A percentile compares a stretch with the other conserved stretches of the same genome.
These are phyloP conservation scores for Trichothecium roseum DNA, from an alignment of 2,329 filamentous ascomycete species.

Conservation along the genomic window DNA sequence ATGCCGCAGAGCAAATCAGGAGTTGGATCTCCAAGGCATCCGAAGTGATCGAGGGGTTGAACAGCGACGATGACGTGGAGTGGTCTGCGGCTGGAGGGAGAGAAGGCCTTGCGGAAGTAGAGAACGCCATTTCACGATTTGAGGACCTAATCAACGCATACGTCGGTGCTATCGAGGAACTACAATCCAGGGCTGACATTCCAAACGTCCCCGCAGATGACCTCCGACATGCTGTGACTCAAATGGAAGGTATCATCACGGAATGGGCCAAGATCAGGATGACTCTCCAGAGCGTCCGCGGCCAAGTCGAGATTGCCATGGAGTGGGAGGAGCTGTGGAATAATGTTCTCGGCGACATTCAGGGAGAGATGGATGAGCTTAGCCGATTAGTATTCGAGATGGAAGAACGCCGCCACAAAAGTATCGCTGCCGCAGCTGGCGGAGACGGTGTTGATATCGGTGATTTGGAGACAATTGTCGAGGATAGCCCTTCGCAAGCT, in stretches of 20 bases:
- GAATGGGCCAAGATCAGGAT: constrained; percentile 78
- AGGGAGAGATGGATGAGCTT: constrained; percentile 72
- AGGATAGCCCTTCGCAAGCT: constrained; percentile 58
- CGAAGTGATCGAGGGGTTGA: constrained; percentile 77
- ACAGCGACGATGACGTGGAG: constrained; percentile 94
- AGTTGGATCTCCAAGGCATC: constrained; percentile 90
- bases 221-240: constrained; percentile 63
- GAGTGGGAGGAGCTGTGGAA: constrained; percentile 99
- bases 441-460: constrained; percentile 68
- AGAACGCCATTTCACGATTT: constrained; percentile 70
- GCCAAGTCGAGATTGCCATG: constrained; percentile 93
- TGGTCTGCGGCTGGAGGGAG: constrained; percentile 86
- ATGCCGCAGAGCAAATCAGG: constrained; percentile 83
- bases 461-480: constrained; percentile 85
- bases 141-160: constrained; percentile 88
- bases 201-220: constrained; percentile 58
- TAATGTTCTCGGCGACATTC: constrained; percentile 84
- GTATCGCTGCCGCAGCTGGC: constrained; percentile 50
- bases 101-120: constrained; percentile 65
- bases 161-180: constrained; percentile 82
- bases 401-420: constrained; percentile 88
- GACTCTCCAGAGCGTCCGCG: constrained; percentile 69
- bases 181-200: constrained; percentile 74
- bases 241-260: constrained; percentile 79
- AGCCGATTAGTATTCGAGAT: constrained; percentile 86